Percentiles rank a stretch among this genome's conserved stretches.
Conservation (phyloP, 352 stramenopile species). For the Phytopythium chamaehyphon region DNA sequence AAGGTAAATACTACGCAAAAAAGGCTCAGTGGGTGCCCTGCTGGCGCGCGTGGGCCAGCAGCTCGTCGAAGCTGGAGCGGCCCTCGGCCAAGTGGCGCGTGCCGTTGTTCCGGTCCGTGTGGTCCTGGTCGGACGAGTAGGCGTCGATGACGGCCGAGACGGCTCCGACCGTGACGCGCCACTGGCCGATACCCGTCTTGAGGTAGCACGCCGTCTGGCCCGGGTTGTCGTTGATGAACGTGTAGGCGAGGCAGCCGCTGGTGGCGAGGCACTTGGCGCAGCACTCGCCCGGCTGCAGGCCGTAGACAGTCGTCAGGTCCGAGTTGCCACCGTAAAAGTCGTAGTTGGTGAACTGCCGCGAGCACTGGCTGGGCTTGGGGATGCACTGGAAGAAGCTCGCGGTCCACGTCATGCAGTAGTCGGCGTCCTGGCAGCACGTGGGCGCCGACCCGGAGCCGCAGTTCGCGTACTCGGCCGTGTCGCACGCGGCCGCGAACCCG, state of each 20-base stretch:
- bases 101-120: slow-evolving; percentile 13
- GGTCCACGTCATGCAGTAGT: slow-evolving; percentile 43
- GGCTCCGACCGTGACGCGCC: slow-evolving; percentile 16
- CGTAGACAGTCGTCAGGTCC: slow-evolving; percentile 34
- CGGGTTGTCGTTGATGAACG: slow-evolving; percentile 36
- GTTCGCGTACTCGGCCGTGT: slow-evolving; percentile 10
- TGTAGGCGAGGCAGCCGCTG: slow-evolving; percentile 40
- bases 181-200: slow-evolving; percentile 24
- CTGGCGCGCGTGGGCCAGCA: background rate
- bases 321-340: slow-evolving; percentile 47
- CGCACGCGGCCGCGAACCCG: slow-evolving; percentile 5
- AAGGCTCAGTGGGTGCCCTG: slow-evolving; percentile 1
- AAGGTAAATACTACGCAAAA: background rate
- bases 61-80: slow-evolving; percentile 1
- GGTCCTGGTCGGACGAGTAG: slow-evolving; percentile 23
- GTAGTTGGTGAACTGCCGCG: slow-evolving; percentile 31
- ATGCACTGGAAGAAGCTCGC: slow-evolving; percentile 35
- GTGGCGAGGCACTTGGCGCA: slow-evolving; percentile 29
- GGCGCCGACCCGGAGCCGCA: slow-evolving; percentile 19
- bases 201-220: slow-evolving; percentile 26
- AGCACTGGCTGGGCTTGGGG: slow-evolving; percentile 22
- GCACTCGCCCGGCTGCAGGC: slow-evolving; percentile 28
- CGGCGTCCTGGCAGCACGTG: slow-evolving; percentile 26
- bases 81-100: slow-evolving; percentile 7
- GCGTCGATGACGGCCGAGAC: slow-evolving; percentile 35